A percentile compares a stretch with the other conserved stretches of the same genome.
Conservation (phyloP, 1,139 yeast genomes). For the Magnusiomyces suaveolens region DNA sequence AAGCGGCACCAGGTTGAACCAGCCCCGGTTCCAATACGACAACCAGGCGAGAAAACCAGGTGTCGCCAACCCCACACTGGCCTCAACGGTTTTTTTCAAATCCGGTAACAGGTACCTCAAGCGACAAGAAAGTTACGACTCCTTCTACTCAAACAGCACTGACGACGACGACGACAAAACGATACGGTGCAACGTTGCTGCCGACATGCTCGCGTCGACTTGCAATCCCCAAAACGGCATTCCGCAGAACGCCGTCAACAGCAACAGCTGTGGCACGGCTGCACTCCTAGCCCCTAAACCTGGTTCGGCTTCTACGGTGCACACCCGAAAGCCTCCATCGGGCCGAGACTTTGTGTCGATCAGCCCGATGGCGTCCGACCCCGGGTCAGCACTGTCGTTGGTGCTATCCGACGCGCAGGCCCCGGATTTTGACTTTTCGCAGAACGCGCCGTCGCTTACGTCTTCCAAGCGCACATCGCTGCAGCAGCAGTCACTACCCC, state of each 20-base stretch:
- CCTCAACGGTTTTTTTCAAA: background rate
- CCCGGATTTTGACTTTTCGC: constrained; percentile 3
- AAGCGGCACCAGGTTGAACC: no score
- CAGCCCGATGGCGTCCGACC: background rate
- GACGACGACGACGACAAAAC: background rate
- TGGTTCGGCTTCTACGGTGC: background rate
- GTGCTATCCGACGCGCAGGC: background rate
- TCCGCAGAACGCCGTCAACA: no score
- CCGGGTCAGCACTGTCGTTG: background rate
- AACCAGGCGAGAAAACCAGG: no score
- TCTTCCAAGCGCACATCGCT: background rate
- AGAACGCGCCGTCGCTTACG: background rate
- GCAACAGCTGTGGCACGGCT: background rate
- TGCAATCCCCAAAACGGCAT: no score
- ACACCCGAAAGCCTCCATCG: background rate
- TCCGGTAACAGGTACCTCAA: background rate
- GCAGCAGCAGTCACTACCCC: background rate
- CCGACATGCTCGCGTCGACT: no score
- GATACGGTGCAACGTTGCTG: background rate
- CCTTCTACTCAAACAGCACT: background rate
- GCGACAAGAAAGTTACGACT: background rate
- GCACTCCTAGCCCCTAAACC: background rate
- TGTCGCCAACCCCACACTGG: background rate
- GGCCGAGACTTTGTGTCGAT: background rate
- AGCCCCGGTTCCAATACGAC: no score